phyloP scores from a whole-genome alignment of 75 land plant species.

The Picea sitchensis region DNA sequence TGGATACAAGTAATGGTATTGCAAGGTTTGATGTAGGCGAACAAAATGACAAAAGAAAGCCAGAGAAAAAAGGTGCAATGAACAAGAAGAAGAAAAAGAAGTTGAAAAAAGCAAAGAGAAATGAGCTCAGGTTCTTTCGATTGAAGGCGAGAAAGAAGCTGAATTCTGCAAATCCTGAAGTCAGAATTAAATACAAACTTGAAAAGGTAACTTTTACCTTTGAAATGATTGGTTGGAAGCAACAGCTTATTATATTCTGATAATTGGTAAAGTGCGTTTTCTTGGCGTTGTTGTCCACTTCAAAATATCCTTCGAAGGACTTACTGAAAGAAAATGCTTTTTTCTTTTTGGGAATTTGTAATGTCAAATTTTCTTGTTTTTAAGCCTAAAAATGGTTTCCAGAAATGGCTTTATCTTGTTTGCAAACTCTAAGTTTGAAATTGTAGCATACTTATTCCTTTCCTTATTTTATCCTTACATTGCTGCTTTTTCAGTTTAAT shows the following conservation, averaged over 20 bases:
- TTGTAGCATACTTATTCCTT: background rate
- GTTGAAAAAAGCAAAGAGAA: conserved; percentile 50
- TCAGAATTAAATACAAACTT: conserved; percentile 63
- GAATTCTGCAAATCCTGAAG: conserved; percentile 72
- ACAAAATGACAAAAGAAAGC: background rate
- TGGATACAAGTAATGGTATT: conserved; percentile 29
- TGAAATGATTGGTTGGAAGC: background rate
- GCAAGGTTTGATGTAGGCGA: conserved; percentile 33
- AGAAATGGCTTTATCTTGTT: background rate
- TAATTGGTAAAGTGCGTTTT: background rate
- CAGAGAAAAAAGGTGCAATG: conserved; percentile 10
- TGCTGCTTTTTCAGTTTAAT: background rate
- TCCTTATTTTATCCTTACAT: background rate
- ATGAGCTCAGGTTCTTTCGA: conserved; percentile 52
- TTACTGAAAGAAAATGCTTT: no score
- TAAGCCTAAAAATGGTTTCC: background rate
- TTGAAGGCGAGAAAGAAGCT: conserved; percentile 69
- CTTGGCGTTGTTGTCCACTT: background rate
- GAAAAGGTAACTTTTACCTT: conserved; percentile 43
- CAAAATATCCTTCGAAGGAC: no score
- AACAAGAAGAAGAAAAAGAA: conserved; percentile 24
- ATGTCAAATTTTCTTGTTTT: no score
- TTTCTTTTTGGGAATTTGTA: no score
- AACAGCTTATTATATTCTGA: background rate
- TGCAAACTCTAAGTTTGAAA: background rate